Percentiles rank a stretch among this genome's conserved stretches.
Conservation (phyloP, 1,139 yeast species). For the Spencermartinsiella ligniputridi region DNA sequence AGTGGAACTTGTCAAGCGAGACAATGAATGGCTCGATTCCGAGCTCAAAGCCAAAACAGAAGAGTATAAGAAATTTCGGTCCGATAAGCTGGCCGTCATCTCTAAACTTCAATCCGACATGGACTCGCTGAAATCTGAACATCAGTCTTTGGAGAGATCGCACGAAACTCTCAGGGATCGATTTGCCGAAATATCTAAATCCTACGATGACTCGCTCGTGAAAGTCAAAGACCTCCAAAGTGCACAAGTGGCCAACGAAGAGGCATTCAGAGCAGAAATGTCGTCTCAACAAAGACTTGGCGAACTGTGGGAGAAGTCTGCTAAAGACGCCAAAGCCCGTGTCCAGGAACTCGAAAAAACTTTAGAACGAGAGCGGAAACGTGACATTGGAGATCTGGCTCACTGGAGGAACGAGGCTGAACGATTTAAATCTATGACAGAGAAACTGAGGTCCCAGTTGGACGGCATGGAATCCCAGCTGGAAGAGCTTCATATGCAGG, state of each 20-base stretch:
- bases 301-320: slow-evolving; percentile 53
- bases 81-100: slow-evolving; percentile 32
- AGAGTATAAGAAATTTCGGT: slow-evolving; percentile 38
- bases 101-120: slow-evolving; percentile 35
- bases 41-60: slow-evolving; percentile 35
- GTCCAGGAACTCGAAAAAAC: slow-evolving; percentile 43
- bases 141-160: slow-evolving; percentile 33
- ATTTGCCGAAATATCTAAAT: slow-evolving; percentile 36
- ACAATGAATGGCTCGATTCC: slow-evolving; percentile 37
- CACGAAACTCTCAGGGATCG: slow-evolving; percentile 29
- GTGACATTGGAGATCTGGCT: slow-evolving; percentile 29
- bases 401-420: slow-evolving; percentile 31
- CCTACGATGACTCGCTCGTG: slow-evolving; percentile 38
- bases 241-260: slow-evolving; percentile 44
- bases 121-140: slow-evolving; percentile 33
- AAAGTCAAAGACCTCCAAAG: slow-evolving; percentile 47
- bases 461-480: slow-evolving; percentile 30
- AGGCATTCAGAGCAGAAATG: slow-evolving; percentile 59
- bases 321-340: slow-evolving; percentile 27
- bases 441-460: slow-evolving; percentile 28
- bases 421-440: slow-evolving; percentile 26
- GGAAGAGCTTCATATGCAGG: slow-evolving; percentile 24
- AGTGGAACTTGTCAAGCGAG: slow-evolving; percentile 34
- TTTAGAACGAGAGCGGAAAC: slow-evolving; percentile 37
- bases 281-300: slow-evolving; percentile 59